Evolutionary conservation across 75 land plant genomes (phyloP).

Genomic region (Pseudotsuga menziesii): DNA sequence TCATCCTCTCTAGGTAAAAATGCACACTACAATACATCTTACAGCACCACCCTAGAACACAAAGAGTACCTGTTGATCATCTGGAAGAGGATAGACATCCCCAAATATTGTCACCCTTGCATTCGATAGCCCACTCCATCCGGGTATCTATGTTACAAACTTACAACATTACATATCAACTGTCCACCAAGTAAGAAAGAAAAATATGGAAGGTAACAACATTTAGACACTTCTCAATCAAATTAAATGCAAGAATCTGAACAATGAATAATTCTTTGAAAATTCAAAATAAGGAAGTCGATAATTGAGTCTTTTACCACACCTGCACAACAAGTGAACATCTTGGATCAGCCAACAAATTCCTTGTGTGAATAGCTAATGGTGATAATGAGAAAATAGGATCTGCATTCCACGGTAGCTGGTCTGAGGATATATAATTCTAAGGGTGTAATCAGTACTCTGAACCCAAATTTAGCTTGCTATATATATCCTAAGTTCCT

Average conservation of each 20-base stretch:
- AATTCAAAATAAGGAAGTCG: not conserved
- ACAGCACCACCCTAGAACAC: not conserved
- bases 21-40: not conserved
- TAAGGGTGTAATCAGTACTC: constrained; percentile 8
- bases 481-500: constrained; percentile 6
- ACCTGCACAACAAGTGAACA: constrained; percentile 99
- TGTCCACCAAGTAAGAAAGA: not conserved
- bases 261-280: not conserved
- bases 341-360: constrained; percentile 89
- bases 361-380: constrained; percentile 95
- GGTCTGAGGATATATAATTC: not conserved
- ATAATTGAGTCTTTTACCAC: not conserved
- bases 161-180: not conserved
- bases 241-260: not conserved
- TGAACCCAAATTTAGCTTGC: not conserved
- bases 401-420: constrained; percentile 45
- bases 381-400: constrained; percentile 98
- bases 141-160: constrained; percentile 61
- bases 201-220: not conserved
- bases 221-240: not conserved
- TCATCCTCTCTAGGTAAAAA: not conserved
- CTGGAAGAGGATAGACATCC: constrained; percentile 86
- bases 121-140: constrained; percentile 98
- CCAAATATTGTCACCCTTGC: constrained; percentile 98
- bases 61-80: constrained; percentile 73